These are phyloP conservation scores for Eucalyptus paniculata DNA, from an alignment of 345 rosid genomes.

Conservation along the genomic window DNA sequence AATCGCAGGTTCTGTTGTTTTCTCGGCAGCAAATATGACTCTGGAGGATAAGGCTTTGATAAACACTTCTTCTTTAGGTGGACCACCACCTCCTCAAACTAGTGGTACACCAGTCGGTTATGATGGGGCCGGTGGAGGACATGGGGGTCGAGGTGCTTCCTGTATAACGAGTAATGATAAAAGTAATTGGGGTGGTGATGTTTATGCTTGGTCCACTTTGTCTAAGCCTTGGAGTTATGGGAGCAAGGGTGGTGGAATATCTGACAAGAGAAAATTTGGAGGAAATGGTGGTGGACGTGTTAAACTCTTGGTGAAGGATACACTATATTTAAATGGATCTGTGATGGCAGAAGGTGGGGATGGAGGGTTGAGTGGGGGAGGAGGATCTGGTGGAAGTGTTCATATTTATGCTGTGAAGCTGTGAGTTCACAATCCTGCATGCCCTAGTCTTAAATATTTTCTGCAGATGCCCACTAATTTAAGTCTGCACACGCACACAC, in stretches of 20 bases:
- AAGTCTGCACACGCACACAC: neutral
- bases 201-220: conserved; percentile 84
- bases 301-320: conserved; percentile 43
- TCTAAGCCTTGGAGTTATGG: conserved; percentile 91
- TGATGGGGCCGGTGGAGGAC: conserved; percentile 98
- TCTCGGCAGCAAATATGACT: conserved; percentile 51
- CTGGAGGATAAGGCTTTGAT: conserved; percentile 51
- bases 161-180: conserved; percentile 47
- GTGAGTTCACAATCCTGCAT: conserved; percentile 30
- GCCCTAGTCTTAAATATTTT: neutral
- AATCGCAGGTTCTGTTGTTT: conserved; percentile 58
- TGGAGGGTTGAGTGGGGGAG: conserved; percentile 71
- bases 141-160: conserved; percentile 97
- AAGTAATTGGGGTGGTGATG: conserved; percentile 92
- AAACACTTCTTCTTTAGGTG: conserved; percentile 71
- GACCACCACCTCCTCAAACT: conserved; percentile 88
- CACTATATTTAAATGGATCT: conserved; percentile 69
- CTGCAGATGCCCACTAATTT: neutral
- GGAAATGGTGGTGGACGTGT: conserved; percentile 95
- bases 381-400: conserved; percentile 98
- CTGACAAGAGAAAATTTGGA: conserved; percentile 27
- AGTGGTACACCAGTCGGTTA: conserved; percentile 79
- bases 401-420: conserved; percentile 48
- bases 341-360: conserved; percentile 75
- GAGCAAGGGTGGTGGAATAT: conserved; percentile 72